Base-by-base conservation (phyloP, 129 eudicot species). In the Silybum marianum region DNA sequence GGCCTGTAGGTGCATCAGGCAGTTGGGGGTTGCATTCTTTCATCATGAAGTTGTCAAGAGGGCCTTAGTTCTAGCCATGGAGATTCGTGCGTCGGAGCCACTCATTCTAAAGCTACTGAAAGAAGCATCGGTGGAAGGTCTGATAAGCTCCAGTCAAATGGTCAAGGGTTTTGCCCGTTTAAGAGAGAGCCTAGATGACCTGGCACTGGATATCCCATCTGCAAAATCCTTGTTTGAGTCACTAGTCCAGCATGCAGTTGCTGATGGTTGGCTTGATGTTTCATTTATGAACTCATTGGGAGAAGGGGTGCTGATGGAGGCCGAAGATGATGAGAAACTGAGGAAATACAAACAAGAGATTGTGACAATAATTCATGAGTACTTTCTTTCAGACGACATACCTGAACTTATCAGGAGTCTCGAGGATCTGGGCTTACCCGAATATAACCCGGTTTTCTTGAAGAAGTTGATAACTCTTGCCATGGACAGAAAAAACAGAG, bases 1-100 rank as follows among this genome's bases (percentile, higher is more conserved):
- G 78, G 97, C 98, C 9, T 94, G 94, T 74, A 86, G 96, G 83
- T 94, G 98, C 78, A 92, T 92, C 39, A 84, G 98, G 60, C 92
- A 92, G 81, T 80, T 94, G 74, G 96, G 90, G 11, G 98, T 94
- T 71, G 71, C 98, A 12, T 94, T 94, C 77, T 94, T 92, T 82
- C 97, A 92, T 73, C 97, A 94, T 77, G 98, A 94, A 70, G 97
- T 94, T 23, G 98, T 94, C 54, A 94, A 94, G 65, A 88, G 91
- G 54, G 98, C 98, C 25, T 82, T 94, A 75, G 86, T 85, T 74
- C 84, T 94, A 26, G 93, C 97, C 32, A 94, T 94, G 98, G 98
- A 94, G 87, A 92, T 67, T 34, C 93, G 84, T 40, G 67, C 93
- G 13, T 89, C 98, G 0, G 96, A 92, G 75, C 88, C 93, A 18